phyloP scores from a whole-genome alignment of 164 flowering plant genomes.

The Protea cynaroides region DNA sequence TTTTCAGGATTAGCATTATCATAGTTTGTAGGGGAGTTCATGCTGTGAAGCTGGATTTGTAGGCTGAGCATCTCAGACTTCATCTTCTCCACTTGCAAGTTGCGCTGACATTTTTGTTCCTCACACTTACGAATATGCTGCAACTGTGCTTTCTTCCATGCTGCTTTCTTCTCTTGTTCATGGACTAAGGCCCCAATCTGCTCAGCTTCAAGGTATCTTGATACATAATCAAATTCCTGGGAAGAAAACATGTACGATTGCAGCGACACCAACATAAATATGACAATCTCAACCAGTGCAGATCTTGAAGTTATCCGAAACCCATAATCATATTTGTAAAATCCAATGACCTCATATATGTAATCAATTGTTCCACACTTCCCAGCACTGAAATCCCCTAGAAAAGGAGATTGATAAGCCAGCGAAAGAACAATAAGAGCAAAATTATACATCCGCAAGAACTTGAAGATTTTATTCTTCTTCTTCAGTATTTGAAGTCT shows the following conservation, averaged over 20 bases:
- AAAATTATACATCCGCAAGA: conserved; percentile 87
- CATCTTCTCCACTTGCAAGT: conserved; percentile 96
- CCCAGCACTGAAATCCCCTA: conserved; percentile 53
- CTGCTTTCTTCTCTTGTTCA: conserved; percentile 91
- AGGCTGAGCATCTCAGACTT: conserved; percentile 93
- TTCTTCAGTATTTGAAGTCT: conserved; percentile 84
- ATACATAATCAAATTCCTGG: conserved; percentile 80
- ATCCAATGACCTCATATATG: conserved; percentile 86
- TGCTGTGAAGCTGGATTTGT: conserved; percentile 65
- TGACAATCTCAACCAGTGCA: conserved; percentile 90
- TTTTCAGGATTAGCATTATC: conserved; percentile 35
- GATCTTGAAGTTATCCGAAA: conserved; percentile 94
- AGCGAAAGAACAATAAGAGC: conserved; percentile 83
- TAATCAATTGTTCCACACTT: conserved; percentile 55
- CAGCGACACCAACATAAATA: conserved; percentile 77
- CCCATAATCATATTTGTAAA: conserved; percentile 95
- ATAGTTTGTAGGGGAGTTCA: conserved; percentile 29
- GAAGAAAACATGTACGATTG: conserved; percentile 94
- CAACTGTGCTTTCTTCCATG: conserved; percentile 91
- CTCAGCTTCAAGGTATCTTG: conserved; percentile 92
- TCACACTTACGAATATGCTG: conserved; percentile 79
- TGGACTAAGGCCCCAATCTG: conserved; percentile 93
- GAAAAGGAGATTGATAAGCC: conserved; percentile 89
- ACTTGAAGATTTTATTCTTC: conserved; percentile 78
- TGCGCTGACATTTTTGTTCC: conserved; percentile 77